Evolutionary conservation across 192 early-diverging fungal species (phyloP).

Genomic region (Backusella psychrophila): DNA sequence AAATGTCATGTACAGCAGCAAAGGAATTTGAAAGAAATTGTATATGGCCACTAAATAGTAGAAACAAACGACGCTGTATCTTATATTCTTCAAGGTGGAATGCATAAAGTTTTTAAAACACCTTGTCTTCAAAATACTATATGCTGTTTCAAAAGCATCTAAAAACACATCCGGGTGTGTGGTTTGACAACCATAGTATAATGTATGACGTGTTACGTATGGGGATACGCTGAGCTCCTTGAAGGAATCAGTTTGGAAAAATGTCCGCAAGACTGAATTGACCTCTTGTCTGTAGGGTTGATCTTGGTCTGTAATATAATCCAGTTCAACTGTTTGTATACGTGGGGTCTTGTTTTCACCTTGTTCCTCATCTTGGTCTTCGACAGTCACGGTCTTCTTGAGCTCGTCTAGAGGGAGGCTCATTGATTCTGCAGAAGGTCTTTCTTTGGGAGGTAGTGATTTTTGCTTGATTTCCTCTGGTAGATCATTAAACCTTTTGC

Average conservation of each 20-base stretch:
- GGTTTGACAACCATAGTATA: slow-evolving; percentile 8
- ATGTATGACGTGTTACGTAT: neutral
- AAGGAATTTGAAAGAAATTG: slow-evolving; percentile 8
- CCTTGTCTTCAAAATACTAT: slow-evolving; percentile 8
- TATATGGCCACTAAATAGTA: neutral
- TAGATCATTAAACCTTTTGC: slow-evolving; percentile 12
- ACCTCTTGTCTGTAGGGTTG: slow-evolving; percentile 25
- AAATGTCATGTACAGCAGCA: slow-evolving; percentile 14
- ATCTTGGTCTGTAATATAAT: neutral
- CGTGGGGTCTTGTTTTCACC: neutral
- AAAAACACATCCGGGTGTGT: slow-evolving; percentile 17
- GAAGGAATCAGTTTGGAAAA: slow-evolving; percentile 20
- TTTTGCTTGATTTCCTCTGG: slow-evolving; percentile 5
- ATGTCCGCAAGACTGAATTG: slow-evolving; percentile 22
- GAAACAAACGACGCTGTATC: slow-evolving; percentile 13
- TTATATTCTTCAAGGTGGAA: slow-evolving; percentile 18
- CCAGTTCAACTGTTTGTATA: neutral
- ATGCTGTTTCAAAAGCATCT: slow-evolving; percentile 2
- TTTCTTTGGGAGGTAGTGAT: slow-evolving; percentile 20
- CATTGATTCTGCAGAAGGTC: neutral
- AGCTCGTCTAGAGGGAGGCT: neutral
- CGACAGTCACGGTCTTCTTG: neutral
- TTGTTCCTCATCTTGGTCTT: neutral
- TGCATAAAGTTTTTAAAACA: slow-evolving; percentile 20
- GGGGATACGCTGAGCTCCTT: slow-evolving; percentile 23